Evolutionary conservation across 2,329 filamentous ascomycete species (phyloP).

Genomic region (Fusarium nurragi): DNA sequence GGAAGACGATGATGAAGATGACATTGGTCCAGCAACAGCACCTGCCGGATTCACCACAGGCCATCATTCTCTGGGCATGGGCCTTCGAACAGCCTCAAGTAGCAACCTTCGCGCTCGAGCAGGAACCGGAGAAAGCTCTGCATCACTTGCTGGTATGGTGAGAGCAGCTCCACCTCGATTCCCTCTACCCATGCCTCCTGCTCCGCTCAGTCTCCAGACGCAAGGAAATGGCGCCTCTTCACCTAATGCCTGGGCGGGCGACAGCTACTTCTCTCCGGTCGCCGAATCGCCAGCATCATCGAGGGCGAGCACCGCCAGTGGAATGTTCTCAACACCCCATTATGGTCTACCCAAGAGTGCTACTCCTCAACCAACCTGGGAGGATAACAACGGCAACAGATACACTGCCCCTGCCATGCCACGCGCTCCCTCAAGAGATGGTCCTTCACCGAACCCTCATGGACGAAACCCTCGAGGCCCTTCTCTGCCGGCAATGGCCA

Average conservation of each 20-base stretch:
- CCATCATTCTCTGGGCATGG: constrained; percentile 36
- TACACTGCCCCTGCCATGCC: constrained; percentile 91
- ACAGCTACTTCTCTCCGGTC: constrained; percentile 93
- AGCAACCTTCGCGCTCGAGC: constrained; percentile 80
- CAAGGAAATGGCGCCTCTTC: constrained; percentile 60
- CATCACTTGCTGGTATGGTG: constrained; percentile 65
- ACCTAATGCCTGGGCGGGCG: constrained; percentile 69
- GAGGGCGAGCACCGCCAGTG: constrained; percentile 77
- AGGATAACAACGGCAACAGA: constrained; percentile 79
- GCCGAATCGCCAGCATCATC: constrained; percentile 81
- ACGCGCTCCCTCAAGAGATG: constrained; percentile 81
- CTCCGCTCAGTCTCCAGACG: constrained; percentile 75
- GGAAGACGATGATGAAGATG: constrained; percentile 67
- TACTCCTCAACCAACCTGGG: constrained; percentile 74
- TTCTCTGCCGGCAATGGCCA: constrained; percentile 78
- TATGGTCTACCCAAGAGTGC: constrained; percentile 77
- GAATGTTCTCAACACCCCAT: constrained; percentile 68
- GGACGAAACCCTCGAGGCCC: constrained; percentile 77
- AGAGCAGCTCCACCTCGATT: constrained; percentile 76
- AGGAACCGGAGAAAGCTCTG: constrained; percentile 74
- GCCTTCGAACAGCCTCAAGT: constrained; percentile 66
- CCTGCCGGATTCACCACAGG: constrained; percentile 50
- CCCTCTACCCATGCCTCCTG: constrained; percentile 68
- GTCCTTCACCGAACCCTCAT: constrained; percentile 71
- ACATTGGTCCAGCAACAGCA: constrained; percentile 53